Percentiles rank a stretch among this genome's conserved stretches.
These are phyloP conservation scores for Lojkania enalia DNA, from an alignment of 2,329 filamentous ascomycete species.

Conservation along the genomic window DNA sequence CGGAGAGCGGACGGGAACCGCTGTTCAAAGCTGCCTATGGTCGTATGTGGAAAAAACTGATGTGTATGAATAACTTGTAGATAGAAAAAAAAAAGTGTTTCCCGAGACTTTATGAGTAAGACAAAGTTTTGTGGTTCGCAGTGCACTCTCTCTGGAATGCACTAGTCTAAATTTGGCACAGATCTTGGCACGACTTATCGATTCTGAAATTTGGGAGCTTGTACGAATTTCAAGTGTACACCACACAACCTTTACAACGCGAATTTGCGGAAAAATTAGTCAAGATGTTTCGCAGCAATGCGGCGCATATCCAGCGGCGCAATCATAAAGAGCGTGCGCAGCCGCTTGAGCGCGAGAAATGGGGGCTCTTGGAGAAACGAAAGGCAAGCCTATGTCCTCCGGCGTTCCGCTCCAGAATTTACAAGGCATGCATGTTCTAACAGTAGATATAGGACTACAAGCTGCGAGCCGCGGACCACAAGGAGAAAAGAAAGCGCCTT, in stretches of 20 bases:
- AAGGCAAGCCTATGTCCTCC: slow-evolving; percentile 53
- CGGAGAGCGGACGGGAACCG: slow-evolving; percentile 7
- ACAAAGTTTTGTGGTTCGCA: too few species aligned
- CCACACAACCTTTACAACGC: background rate
- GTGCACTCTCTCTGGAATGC: too few species aligned
- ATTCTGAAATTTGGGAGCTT: background rate
- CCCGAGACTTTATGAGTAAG: too few species aligned
- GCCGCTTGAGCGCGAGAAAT: slow-evolving; percentile 78
- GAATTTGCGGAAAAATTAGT: background rate
- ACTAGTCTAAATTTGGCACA: too few species aligned
- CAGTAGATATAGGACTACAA: slow-evolving; percentile 59
- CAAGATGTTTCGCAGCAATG: background rate
- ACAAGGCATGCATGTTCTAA: too few species aligned
- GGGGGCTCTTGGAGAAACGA: slow-evolving; percentile 93
- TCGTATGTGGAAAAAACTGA: slow-evolving; percentile 7
- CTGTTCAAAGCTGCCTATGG: slow-evolving; percentile 4
- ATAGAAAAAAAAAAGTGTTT: too few species aligned
- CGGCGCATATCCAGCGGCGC: slow-evolving; percentile 63
- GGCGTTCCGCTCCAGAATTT: slow-evolving; percentile 1
- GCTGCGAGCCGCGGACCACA: slow-evolving; percentile 66
- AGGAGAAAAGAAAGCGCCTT: slow-evolving; percentile 63
- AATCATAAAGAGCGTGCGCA: slow-evolving; percentile 91
- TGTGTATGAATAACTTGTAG: too few species aligned
- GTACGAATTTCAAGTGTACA: background rate
- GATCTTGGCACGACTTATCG: background rate